Evolutionary conservation across 2,329 filamentous ascomycete species (phyloP).

Genomic region (Arthrocladium fulminans): DNA sequence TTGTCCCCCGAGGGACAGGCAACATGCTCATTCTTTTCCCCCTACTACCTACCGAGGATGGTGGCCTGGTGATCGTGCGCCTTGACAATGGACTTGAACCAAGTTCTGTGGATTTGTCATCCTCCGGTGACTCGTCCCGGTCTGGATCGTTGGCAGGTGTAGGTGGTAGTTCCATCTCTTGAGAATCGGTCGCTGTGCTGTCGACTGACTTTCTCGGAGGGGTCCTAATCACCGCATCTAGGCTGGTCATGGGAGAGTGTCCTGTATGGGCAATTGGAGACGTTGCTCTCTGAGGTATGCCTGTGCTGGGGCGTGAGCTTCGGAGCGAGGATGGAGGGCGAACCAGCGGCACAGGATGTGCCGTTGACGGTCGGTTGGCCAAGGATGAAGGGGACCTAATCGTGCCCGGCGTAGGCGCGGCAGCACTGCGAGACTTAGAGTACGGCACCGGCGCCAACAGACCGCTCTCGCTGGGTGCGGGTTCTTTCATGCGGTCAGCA

Average conservation of each 20-base stretch:
- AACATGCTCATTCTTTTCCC: constrained; percentile 23
- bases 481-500: constrained; percentile 20
- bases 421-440: constrained; percentile 15
- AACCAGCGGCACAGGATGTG: constrained; percentile 6
- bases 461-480: constrained; percentile 13
- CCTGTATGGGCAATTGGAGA: not conserved
- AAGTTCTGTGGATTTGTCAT: constrained; percentile 19
- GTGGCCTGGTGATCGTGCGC: constrained; percentile 21
- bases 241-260: not conserved
- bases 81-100: constrained; percentile 22
- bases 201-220: constrained; percentile 8
- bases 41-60: constrained; percentile 18
- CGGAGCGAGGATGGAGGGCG: constrained; percentile 19
- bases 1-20: constrained; percentile 17
- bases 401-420: constrained; percentile 15
- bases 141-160: constrained; percentile 13
- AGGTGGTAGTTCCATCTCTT: constrained; percentile 7
- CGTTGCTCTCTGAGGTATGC: constrained; percentile 9
- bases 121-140: constrained; percentile 9
- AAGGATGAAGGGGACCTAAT: constrained; percentile 22
- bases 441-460: constrained; percentile 22
- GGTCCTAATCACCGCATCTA: constrained; percentile 4
- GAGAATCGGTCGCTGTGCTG: constrained; percentile 12
- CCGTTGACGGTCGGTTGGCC: constrained; percentile 16
- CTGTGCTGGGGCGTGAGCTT: constrained; percentile 13